phyloP scores from a whole-genome alignment of 441 rosid species.

The Gossypium aridum region DNA sequence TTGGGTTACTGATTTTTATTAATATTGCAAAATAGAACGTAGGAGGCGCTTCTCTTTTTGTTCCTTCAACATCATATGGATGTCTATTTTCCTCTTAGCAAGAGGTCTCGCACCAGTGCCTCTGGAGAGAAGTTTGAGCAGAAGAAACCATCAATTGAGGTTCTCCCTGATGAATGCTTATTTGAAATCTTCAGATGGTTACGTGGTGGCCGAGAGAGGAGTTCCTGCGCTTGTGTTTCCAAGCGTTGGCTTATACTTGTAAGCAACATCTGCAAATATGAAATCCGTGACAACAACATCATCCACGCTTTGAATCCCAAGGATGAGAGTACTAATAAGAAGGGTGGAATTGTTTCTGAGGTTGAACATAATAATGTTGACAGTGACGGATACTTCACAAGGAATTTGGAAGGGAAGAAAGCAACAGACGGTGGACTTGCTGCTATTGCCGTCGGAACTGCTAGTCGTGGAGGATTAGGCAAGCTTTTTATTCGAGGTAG shows the following conservation, averaged over 20 bases:
- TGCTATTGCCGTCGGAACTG: constrained; percentile 81
- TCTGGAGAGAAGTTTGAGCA: constrained; percentile 37
- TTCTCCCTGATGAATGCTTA: constrained; percentile 88
- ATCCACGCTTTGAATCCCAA: constrained; percentile 4
- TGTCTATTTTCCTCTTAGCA: constrained; percentile 59
- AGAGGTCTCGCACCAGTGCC: constrained; percentile 73
- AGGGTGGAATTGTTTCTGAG: constrained; percentile 10
- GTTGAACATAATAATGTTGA: constrained; percentile 28
- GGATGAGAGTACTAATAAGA: constrained; percentile 1
- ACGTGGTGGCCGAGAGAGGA: constrained; percentile 61
- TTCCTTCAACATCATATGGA: constrained; percentile 52
- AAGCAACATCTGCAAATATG: constrained; percentile 58
- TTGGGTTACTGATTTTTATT: background rate
- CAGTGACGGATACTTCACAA: constrained; percentile 58
- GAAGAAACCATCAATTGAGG: constrained; percentile 49
- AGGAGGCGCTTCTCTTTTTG: constrained; percentile 44
- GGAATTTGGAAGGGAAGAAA: constrained; percentile 83
- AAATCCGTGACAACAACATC: constrained; percentile 28
- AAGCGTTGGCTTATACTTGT: constrained; percentile 81
- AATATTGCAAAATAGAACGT: constrained; percentile 4
- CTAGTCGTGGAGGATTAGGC: constrained; percentile 71
- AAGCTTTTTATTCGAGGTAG: constrained; percentile 62
- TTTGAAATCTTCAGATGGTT: constrained; percentile 79
- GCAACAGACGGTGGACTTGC: constrained; percentile 89
- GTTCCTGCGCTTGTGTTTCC: constrained; percentile 71